Base-by-base conservation (phyloP, 352 stramenopile species). In the Phytophthora quininea region DNA sequence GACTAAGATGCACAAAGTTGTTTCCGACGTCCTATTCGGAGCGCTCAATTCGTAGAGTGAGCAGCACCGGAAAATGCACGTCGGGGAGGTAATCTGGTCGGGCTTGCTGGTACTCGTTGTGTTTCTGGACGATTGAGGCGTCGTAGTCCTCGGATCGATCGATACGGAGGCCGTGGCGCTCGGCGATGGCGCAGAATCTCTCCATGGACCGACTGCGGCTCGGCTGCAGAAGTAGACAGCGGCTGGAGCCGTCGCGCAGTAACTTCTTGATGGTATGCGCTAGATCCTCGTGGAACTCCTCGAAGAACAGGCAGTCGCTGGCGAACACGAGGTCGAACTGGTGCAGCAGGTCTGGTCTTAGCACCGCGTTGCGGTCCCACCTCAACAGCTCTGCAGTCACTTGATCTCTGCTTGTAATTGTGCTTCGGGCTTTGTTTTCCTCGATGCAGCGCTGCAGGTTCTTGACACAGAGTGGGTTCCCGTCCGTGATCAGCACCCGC, bases 271-370 rank as follows among this genome's bases (percentile, higher is more conserved):
- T 84, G 1, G 82, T 92, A 54, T 82, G 68, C 12, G 71, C 79
- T 27, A 96, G 69, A 56, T 96, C 88, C 47, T 84, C 65, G 67
- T 96, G 86, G 67, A 95, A 96, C 1, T 88, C 80, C 72, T 95
- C 85, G 54, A 96, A 96, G 70, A 96, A 96, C 1, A 96, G 69
- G 55, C 88, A 96, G 64, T 96, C 88, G 54, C 86, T 93, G 4
- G 86, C 88, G 33, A 96, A 75, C 43, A 96, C 63, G 59, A 96
- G 62, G 60, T 96, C 86, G 56, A 93, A 93, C 50, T 90, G 76
- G 30, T 86, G 71, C 4, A 56, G 69, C 62, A 77, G 56, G 19
- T 75, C 52, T 6, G 59, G 35, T 5, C 62, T 53, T 32, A 85
- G 71, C 5, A 40, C 29, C 10, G 53, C 67, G 29, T 72, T 64